Evolutionary conservation across 2,329 filamentous ascomycete species (phyloP).

Genomic region (Sordariomycetes sp.): DNA sequence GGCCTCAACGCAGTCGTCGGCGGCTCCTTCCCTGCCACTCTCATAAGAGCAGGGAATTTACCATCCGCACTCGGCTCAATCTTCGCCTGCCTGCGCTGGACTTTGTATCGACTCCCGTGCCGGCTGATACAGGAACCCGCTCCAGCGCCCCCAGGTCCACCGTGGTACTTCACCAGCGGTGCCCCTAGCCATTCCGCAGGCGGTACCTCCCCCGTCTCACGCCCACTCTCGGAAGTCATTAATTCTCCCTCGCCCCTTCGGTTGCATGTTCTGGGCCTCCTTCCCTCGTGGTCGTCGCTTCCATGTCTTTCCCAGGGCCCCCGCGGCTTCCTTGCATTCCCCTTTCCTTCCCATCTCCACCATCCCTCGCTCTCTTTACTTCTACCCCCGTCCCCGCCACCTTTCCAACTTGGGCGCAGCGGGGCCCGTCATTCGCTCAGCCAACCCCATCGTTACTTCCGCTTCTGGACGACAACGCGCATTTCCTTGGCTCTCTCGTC

Average conservation of each 20-base stretch:
- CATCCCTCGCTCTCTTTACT: not conserved
- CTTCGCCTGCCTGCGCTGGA: not conserved
- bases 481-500: constrained; percentile 3
- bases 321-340: constrained; percentile 1
- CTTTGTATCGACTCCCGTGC: not conserved
- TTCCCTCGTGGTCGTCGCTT: not conserved
- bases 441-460: constrained; percentile 1
- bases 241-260: constrained; percentile 10
- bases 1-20: not conserved
- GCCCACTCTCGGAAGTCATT: constrained; percentile 3
- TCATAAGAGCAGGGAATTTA: not conserved
- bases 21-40: not conserved
- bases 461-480: not conserved
- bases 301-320: not conserved
- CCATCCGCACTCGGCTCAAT: not conserved
- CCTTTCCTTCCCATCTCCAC: not conserved
- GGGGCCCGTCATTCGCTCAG: constrained; percentile 3
- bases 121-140: not conserved
- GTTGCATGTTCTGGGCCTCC: constrained; percentile 3
- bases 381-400: not conserved
- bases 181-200: not conserved
- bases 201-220: constrained; percentile 6
- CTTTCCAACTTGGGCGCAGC: constrained; percentile 1
- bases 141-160: not conserved
- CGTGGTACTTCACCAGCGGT: not conserved